Evolutionary conservation across 1,284 basidiomycete genomes (phyloP).

Genomic region (Grifola frondosa): DNA sequence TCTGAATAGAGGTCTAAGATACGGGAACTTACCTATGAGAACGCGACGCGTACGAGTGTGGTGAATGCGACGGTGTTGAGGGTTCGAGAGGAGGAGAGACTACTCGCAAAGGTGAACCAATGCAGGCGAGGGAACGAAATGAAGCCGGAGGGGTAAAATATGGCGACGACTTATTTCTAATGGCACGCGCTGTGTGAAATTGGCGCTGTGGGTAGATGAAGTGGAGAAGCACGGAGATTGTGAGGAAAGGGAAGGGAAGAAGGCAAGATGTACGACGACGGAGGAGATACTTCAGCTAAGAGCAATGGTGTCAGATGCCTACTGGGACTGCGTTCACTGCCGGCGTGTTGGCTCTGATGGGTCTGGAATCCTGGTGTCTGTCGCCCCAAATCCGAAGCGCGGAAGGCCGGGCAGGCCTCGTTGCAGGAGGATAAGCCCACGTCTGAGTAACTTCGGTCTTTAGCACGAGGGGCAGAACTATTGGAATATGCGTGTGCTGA

Average conservation of each 20-base stretch:
- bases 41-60: slow-evolving; percentile 23
- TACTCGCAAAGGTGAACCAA: slow-evolving; percentile 8
- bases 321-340: slow-evolving; percentile 17
- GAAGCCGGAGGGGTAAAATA: slow-evolving; percentile 20
- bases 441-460: slow-evolving; percentile 23
- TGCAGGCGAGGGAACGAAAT: slow-evolving; percentile 17
- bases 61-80: slow-evolving; percentile 26
- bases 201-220: slow-evolving; percentile 21
- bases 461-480: slow-evolving; percentile 11
- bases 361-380: slow-evolving; percentile 20
- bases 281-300: slow-evolving; percentile 22
- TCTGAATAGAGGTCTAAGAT: slow-evolving; percentile 11
- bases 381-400: slow-evolving; percentile 21
- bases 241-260: slow-evolving; percentile 18
- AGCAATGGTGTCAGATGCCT: slow-evolving; percentile 18
- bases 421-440: slow-evolving; percentile 21
- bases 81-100: slow-evolving; percentile 14
- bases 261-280: slow-evolving; percentile 21
- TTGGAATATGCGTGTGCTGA: slow-evolving; percentile 16
- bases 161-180: slow-evolving; percentile 9
- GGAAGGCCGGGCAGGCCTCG: slow-evolving; percentile 26
- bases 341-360: slow-evolving; percentile 29
- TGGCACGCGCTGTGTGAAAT: slow-evolving; percentile 7
- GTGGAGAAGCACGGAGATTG: slow-evolving; percentile 12
- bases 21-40: slow-evolving; percentile 27